Evolutionary conservation across 805 yeast species (phyloP), one percentile per base, ranked within the genome.

Genomic region (Ogataea haglerorum): DNA sequence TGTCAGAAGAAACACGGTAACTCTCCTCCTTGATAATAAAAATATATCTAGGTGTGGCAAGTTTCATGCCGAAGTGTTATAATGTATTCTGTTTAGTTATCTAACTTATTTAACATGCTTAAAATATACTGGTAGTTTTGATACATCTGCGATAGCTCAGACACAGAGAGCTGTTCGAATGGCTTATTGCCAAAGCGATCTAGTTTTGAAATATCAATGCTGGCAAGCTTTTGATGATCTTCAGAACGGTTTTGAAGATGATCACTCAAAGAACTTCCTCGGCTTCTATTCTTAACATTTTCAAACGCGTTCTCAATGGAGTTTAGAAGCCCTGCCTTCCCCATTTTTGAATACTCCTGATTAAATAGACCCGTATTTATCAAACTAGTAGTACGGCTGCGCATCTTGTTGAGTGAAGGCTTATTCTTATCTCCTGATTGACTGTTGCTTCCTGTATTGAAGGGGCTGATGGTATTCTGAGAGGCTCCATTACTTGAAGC

Each of bases 271-370:
- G 52, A 48, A 18, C 39, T 60, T 6, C 61, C 64, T 10, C 67
- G 38, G 34, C 64, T 60, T 29, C 65, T 43, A 27, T 53, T 57
- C 34, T 55, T 56, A 3, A 52, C 64, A 30, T 51, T 60, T 13
- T 60, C 65, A 32, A 63, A 46, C 1, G 66, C 67, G 38, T 43
- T 58, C 34, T 63, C 68, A 15, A 64, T 46, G 3, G 66, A 53
- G 25, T 52, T 56, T 14, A 62, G 38, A 10, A 48, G 35, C 38
- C 33, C 58, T 30, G 27, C 44, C 47, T 25, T 53, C 50, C 38
- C 36, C 42, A n/a, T 31, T 38, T 17, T 17, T 19, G 17, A 27
- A 22, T 15, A 27, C 13, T 33, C 39, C 13, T 36, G 24, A 7
- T 36, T 39, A 25, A 41, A 39, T 7, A 46, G 26, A 6, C 43